Base-by-base conservation (phyloP, 345 rosid genomes). In the Corchorus olitorius region DNA sequence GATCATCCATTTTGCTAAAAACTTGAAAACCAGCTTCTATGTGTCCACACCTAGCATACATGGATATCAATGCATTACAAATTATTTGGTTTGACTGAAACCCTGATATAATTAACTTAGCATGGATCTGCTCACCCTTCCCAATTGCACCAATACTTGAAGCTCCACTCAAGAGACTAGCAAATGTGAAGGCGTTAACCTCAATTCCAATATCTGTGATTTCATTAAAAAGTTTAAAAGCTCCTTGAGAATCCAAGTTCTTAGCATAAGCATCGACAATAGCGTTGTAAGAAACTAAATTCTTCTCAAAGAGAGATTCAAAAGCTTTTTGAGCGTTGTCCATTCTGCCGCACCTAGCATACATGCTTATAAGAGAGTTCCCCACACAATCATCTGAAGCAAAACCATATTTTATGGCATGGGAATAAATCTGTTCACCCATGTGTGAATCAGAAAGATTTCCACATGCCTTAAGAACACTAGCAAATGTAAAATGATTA, bases 21-120 rank as follows among this genome's bases (percentile, higher is more conserved):
- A 88, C 91, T 82, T 78, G 85, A 49, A 82, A 86, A 74, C 92
- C 88, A 74, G 86, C 76, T 75, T 88, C 89, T 50, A 91, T 80
- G 73, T 85, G 83, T 80, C 93, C 93, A 10, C 93, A 90, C 76
- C 85, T 90, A 35, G 98, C 88, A 78, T 90, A 91, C 98, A 89
- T 88, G 56, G 93, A 89, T 73, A 93, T 85, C 77, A 93, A 74
- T 67, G 97, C 90, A 53, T 91, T 93, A 62, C 82, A 83, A 56
- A 90, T 72, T 10, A 79, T 80, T 35, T 75, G 81, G 64, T 82
- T 85, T 22, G 80, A 75, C 4, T 80, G 63, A 50, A 87, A 81
- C 63, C 92, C 93, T 2, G 86, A 86, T 84, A 86, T 91, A 49
- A 87, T 69, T 74, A 87, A 78, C 79, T 80, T 84, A 2, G 84